Conservation (phyloP, 2,329 filamentous ascomycete species). For the Colletotrichum sp. region DNA sequence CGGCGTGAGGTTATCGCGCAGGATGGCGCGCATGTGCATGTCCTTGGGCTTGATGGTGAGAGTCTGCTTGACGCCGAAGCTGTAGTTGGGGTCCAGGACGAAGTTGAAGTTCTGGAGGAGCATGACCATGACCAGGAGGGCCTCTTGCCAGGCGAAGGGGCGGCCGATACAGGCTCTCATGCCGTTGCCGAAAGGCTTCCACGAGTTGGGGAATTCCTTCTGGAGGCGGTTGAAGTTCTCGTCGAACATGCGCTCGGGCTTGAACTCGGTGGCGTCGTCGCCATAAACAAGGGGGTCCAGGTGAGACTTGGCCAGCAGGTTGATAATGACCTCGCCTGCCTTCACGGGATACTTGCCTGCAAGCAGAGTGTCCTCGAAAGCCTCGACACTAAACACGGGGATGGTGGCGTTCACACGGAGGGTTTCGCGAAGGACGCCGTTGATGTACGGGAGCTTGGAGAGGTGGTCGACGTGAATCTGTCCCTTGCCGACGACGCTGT, state of each 20-base stretch:
- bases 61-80: slow-evolving; percentile 56
- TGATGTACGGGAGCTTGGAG: slow-evolving; percentile 66
- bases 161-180: slow-evolving; percentile 58
- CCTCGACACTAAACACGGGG: slow-evolving; percentile 31
- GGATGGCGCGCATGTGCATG: slow-evolving; percentile 61
- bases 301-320: slow-evolving; percentile 54
- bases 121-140: slow-evolving; percentile 52
- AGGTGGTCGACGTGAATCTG: slow-evolving; percentile 64
- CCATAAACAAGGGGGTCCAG: slow-evolving; percentile 62
- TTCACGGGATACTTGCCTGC: slow-evolving; percentile 58
- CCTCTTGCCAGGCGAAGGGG: slow-evolving; percentile 60
- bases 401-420: slow-evolving; percentile 33
- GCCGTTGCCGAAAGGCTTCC: slow-evolving; percentile 62
- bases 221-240: slow-evolving; percentile 47
- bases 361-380: slow-evolving; percentile 47
- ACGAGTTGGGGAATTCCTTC: slow-evolving; percentile 35
- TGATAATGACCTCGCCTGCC: slow-evolving; percentile 46
- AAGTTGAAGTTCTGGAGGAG: slow-evolving; percentile 74
- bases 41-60: slow-evolving; percentile 67
- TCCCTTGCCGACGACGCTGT: slow-evolving; percentile 64
- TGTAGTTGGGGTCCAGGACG: slow-evolving; percentile 60
- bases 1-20: slow-evolving; percentile 48
- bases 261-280: slow-evolving; percentile 61
- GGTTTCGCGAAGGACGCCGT: slow-evolving; percentile 66
- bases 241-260: slow-evolving; percentile 67